A percentile compares a stretch with the other conserved stretches of the same genome.
Conservation (phyloP, 495 filamentous ascomycete species). For the Penicillium tannophilum region DNA sequence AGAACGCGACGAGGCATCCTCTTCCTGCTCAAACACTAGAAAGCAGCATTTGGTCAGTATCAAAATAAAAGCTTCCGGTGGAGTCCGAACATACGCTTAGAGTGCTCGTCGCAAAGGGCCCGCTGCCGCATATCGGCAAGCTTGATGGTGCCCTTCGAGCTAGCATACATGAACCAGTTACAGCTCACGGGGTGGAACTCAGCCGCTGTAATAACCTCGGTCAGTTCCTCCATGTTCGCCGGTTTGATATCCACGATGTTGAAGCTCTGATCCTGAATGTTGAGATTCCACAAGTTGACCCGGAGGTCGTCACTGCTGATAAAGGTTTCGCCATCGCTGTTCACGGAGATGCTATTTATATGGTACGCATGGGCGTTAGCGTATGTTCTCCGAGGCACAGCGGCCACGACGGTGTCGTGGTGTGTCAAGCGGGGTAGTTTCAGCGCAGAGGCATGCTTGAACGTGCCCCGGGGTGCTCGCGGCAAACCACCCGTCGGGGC, state of each 20-base stretch:
- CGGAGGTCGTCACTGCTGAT: constrained; percentile 97
- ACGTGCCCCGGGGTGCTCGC: constrained; percentile 69
- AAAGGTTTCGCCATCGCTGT: constrained; percentile 98
- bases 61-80: neutral
- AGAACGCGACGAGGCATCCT: constrained; percentile 96
- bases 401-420: constrained; percentile 97
- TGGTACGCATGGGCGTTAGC: constrained; percentile 99
- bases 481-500: constrained; percentile 71
- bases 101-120: constrained; percentile 91
- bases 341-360: constrained; percentile 99
- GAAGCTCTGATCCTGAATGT: constrained; percentile 99
- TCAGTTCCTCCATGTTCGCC: constrained; percentile 99
- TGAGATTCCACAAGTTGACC: constrained; percentile 98
- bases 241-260: constrained; percentile 99
- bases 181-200: constrained; percentile 97
- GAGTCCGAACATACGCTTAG: constrained; percentile 72
- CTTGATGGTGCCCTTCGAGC: constrained; percentile 98
- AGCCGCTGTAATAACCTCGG: constrained; percentile 96
- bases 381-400: constrained; percentile 92
- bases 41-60: neutral
- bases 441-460: constrained; percentile 77
- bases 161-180: constrained; percentile 99
- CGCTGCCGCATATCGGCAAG: constrained; percentile 97
- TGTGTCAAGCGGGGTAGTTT: constrained; percentile 95
- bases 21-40: constrained; percentile 96